Conservation (phyloP, 768 basidiomycete species). For the Auricularia auricula-judae region DNA sequence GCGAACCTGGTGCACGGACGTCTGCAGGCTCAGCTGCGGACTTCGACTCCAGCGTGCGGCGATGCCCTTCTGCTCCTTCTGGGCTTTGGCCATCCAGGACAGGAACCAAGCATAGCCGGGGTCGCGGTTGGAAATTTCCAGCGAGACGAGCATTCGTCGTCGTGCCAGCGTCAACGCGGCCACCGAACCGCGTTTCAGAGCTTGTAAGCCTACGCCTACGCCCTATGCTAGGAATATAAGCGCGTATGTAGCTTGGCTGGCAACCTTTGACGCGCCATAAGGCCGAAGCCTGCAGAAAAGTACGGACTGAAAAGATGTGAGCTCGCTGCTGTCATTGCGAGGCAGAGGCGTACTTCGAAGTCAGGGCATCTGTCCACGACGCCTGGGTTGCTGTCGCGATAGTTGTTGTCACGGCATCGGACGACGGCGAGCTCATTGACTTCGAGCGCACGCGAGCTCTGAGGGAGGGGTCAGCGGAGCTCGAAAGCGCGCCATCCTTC, state of each 20-base stretch:
- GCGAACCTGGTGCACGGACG: constrained; percentile 64
- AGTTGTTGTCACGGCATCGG: no score
- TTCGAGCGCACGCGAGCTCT: no score
- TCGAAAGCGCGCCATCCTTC: no score
- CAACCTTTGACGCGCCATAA: constrained; percentile 55
- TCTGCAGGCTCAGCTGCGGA: constrained; percentile 93
- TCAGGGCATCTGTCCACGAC: background rate
- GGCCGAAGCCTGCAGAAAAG: constrained; percentile 95
- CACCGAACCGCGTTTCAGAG: constrained; percentile 57
- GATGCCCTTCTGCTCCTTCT: constrained; percentile 7
- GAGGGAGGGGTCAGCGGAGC: no score
- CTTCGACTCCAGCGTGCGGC: constrained; percentile 49
- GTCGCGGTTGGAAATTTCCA: constrained; percentile 96
- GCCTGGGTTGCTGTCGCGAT: background rate
- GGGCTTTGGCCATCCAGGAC: constrained; percentile 63
- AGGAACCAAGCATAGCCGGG: constrained; percentile 95
- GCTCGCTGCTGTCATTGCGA: background rate
- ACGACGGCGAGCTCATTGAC: no score
- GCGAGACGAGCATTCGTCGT: constrained; percentile 82
- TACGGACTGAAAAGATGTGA: constrained; percentile 53
- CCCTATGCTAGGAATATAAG: constrained; percentile 30
- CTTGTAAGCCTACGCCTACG: constrained; percentile 75
- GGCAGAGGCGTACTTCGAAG: background rate
- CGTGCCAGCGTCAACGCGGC: constrained; percentile 67
- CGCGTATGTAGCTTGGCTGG: no score